Evolutionary conservation across 331 rosid species (phyloP).

Genomic region (Pyrus hybrid): DNA sequence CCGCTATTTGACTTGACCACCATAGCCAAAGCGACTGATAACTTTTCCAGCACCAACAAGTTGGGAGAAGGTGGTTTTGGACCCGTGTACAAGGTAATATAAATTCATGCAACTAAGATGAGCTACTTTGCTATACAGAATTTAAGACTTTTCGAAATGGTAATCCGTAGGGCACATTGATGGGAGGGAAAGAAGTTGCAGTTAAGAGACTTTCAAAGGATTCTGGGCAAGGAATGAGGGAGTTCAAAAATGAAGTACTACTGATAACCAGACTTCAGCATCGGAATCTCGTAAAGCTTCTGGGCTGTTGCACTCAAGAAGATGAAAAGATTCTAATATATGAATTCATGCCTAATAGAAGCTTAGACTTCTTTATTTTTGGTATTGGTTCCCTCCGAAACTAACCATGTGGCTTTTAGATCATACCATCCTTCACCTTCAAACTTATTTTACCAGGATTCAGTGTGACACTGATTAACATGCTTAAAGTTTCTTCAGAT

Average conservation of each 20-base stretch:
- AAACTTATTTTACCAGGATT: not conserved
- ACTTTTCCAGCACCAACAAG: slow-evolving; percentile 18
- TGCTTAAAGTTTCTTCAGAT: not conserved
- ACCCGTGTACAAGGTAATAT: slow-evolving; percentile 22
- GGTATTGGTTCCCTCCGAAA: not conserved
- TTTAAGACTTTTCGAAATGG: not conserved
- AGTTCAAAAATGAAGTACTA: not conserved
- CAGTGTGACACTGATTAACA: not conserved
- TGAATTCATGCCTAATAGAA: slow-evolving; percentile 1
- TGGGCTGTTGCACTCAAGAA: slow-evolving; percentile 2
- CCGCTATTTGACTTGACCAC: slow-evolving; percentile 8
- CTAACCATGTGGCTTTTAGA: not conserved
- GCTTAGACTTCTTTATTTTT: slow-evolving; percentile 1
- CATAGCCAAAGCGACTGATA: slow-evolving; percentile 14
- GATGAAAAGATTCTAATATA: not conserved
- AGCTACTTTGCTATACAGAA: not conserved
- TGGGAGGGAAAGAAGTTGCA: slow-evolving; percentile 1
- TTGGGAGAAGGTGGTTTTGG: slow-evolving; percentile 38
- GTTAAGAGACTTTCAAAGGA: not conserved
- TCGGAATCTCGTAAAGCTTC: slow-evolving; percentile 5
- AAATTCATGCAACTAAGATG: not conserved
- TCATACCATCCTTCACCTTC: not conserved
- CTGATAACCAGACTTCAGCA: slow-evolving; percentile 1
- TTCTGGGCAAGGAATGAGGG: slow-evolving; percentile 4
- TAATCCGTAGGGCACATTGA: not conserved